Conservation (phyloP, 768 basidiomycete species). For the Psilocybe tampanensis region DNA sequence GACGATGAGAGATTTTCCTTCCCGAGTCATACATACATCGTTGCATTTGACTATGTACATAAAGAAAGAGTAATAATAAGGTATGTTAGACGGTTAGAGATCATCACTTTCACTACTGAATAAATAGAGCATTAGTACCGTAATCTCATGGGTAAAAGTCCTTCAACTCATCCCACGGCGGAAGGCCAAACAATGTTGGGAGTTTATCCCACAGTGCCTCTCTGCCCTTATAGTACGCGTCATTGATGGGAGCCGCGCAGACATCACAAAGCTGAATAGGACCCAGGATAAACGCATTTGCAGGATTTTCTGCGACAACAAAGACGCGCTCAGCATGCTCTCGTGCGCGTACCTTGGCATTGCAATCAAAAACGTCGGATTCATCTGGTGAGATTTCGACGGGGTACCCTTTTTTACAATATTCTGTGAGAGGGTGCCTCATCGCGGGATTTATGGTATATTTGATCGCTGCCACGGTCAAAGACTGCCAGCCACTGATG, state of each 20-base stretch:
- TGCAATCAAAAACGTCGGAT: neutral
- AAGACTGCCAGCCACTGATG: neutral
- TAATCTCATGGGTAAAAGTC: no score
- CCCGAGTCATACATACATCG: no score
- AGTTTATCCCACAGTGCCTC: neutral
- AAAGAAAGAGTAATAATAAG: no score
- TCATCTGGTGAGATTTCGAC: neutral
- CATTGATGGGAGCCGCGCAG: neutral
- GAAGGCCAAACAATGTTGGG: constrained; percentile 1
- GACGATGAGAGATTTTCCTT: no score
- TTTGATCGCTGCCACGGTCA: neutral
- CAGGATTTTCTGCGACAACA: neutral
- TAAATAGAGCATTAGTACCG: no score
- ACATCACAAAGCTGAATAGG: neutral
- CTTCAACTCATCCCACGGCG: neutral
- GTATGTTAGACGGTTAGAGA: no score
- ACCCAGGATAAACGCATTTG: neutral
- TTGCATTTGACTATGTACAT: no score
- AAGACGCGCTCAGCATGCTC: neutral
- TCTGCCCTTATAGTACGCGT: neutral
- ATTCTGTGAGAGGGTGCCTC: neutral
- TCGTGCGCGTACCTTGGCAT: neutral
- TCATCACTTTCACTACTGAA: no score
- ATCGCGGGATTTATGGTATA: neutral
- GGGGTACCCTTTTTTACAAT: neutral